Percentiles rank a stretch among this genome's conserved stretches.
Evolutionary conservation across 2,329 filamentous ascomycete species (phyloP).

Genomic region (Dothideomycetidae sp.): DNA sequence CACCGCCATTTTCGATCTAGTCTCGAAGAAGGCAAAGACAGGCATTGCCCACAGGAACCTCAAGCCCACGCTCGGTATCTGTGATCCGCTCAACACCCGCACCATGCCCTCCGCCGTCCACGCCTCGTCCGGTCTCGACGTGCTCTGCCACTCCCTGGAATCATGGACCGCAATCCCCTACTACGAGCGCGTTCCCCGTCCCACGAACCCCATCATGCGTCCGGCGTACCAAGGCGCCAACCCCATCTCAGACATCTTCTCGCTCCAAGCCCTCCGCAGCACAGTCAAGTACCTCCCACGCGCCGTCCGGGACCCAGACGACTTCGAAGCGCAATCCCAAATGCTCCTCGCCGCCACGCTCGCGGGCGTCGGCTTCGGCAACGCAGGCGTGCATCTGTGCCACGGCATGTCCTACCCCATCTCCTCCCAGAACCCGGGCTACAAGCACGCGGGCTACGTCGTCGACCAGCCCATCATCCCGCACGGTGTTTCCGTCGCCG

Average conservation of each 20-base stretch:
- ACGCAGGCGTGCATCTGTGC: conserved; percentile 84
- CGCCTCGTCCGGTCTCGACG: conserved; percentile 81
- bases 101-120: conserved; percentile 95
- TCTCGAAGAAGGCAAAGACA: conserved; percentile 80
- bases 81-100: conserved; percentile 72
- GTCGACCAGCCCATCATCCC: conserved; percentile 70
- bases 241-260: conserved; percentile 95
- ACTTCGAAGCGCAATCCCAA: conserved; percentile 80
- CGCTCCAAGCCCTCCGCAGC: conserved; percentile 63
- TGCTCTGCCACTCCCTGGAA: conserved; percentile 88
- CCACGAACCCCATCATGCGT: conserved; percentile 74
- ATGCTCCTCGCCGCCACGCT: conserved; percentile 93
- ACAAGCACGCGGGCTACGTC: conserved; percentile 77
- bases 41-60: conserved; percentile 90
- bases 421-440: conserved; percentile 83
- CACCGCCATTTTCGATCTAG: conserved; percentile 94
- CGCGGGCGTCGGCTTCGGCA: conserved; percentile 91
- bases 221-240: conserved; percentile 96
- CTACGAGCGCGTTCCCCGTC: conserved; percentile 68
- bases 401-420: conserved; percentile 97
- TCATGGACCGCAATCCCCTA: conserved; percentile 97
- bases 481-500: conserved; percentile 88
- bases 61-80: conserved; percentile 87
- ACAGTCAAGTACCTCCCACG: conserved; percentile 89
- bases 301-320: conserved; percentile 74